Base-by-base conservation (phyloP, 1,139 yeast species). In the Geotrichum candidum region DNA sequence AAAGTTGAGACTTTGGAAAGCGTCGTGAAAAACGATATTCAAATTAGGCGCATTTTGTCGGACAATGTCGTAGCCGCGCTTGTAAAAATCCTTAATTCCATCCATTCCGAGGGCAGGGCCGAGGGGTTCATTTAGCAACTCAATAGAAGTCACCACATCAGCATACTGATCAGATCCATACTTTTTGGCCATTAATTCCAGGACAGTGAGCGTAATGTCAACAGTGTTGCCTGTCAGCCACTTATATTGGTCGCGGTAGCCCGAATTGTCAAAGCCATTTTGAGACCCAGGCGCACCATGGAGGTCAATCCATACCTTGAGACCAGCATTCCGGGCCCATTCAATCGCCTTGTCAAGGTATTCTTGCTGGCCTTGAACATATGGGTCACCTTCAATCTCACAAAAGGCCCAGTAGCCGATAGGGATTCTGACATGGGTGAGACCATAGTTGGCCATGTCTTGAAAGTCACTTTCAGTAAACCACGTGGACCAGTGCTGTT, bases 201-300 rank as follows among this genome's bases (percentile, higher is more conserved):
- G 60, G 1, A 84, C 86, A 45, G 82, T 68, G 63, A 82, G 74
- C 15, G 94, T 84, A 45, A 81, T 68, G 58, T 81, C 76, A 54
- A 79, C 75, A 69, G 87, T 84, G 54, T 77, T 80, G 29, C 78
- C 76, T 25, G 63, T 62, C 62, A 72, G 76, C 83, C 87, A 90
- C 10, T 78, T 77, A 62, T 82, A 69, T 6, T 71, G 65, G 70
- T 89, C 97, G 69, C 97, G 82, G 65, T 84, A 77, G 25, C 99
- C 99, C 11, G 97, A 90, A 77, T 92, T 92, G 74, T 94, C 99
- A 73, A 92, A 92, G 25, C 98, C 97, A 73, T 92, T 92, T 76
- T 92, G 98, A 25, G 96, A 88, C n/a, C 97, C 98, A 56, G 97
- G 95, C 35, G 90, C 95, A 63, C 98, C 98, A 73, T 92, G 99